Conservation (phyloP, 768 basidiomycete genomes). For the Clitopilus passeckerianus region DNA sequence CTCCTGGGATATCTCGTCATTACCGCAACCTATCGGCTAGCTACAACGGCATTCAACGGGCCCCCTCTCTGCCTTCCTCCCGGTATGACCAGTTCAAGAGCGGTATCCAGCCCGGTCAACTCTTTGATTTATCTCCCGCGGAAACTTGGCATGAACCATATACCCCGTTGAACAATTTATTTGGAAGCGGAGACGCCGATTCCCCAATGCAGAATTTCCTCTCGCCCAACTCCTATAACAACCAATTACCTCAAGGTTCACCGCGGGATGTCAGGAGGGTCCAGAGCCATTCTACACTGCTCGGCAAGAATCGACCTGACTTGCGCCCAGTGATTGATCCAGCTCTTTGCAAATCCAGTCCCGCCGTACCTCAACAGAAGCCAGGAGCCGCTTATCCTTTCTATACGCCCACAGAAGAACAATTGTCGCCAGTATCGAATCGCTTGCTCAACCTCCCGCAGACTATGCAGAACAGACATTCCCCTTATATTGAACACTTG, state of each 20-base stretch:
- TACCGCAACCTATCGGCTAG: not conserved
- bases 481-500: conserved; percentile 5
- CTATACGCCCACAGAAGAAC: not conserved
- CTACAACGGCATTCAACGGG: not conserved
- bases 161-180: conserved; percentile 5
- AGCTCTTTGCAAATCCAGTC: conserved; percentile 3
- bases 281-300: conserved; percentile 19
- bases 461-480: not conserved
- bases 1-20: not conserved
- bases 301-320: conserved; percentile 6
- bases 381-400: not conserved
- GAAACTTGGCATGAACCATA: not conserved
- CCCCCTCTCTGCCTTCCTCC: not conserved
- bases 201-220: not conserved
- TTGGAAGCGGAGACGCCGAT: not conserved
- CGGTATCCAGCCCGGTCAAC: not conserved
- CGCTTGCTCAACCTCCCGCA: not conserved
- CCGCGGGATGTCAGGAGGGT: conserved; percentile 15
- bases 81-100: not conserved
- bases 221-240: not conserved
- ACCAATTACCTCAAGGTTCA: not conserved
- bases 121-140: not conserved
- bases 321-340: conserved; percentile 1
- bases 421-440: not conserved
- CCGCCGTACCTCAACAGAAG: not conserved